These are phyloP conservation scores for Globisporangium carolinianum DNA, from an alignment of 352 stramenopile genomes.

Conservation along the genomic window DNA sequence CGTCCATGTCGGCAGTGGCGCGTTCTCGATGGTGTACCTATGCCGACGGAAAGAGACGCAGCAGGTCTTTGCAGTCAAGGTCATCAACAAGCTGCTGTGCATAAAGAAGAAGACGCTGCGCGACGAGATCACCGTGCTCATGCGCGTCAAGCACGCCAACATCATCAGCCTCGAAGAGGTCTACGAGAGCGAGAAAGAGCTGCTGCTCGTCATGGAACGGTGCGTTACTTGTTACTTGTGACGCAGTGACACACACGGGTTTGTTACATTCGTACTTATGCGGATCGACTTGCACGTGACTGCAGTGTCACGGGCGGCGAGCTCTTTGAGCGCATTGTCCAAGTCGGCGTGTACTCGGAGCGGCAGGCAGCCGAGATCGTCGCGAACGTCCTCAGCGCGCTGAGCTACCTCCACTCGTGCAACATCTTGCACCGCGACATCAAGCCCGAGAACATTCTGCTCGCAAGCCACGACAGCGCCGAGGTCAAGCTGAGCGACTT, in stretches of 20 bases:
- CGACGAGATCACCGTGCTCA: constrained; percentile 83
- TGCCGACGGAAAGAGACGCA: constrained; percentile 75
- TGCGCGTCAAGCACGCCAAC: constrained; percentile 82
- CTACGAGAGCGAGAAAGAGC: constrained; percentile 82
- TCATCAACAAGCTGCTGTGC: constrained; percentile 85
- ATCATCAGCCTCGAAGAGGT: constrained; percentile 85
- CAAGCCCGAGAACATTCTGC: constrained; percentile 79
- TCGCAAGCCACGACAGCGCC: constrained; percentile 62
- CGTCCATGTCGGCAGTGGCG: constrained; percentile 25
- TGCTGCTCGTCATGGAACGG: constrained; percentile 86
- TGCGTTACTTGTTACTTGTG: constrained; percentile 11
- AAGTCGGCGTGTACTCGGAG: constrained; percentile 78
- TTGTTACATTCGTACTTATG: not conserved
- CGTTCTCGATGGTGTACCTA: constrained; percentile 82
- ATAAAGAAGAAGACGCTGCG: constrained; percentile 83
- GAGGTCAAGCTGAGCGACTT: constrained; percentile 83
- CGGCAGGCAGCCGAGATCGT: constrained; percentile 67
- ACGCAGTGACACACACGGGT: not conserved
- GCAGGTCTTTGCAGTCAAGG: constrained; percentile 81
- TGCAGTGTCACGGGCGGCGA: constrained; percentile 74
- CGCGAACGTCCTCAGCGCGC: constrained; percentile 59
- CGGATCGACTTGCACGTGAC: not conserved
- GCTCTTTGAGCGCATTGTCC: constrained; percentile 81
- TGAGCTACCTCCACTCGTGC: constrained; percentile 72
- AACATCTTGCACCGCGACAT: constrained; percentile 83